Conservation (phyloP, 2,329 filamentous ascomycete genomes). For the Emericellopsis cladophorae region DNA sequence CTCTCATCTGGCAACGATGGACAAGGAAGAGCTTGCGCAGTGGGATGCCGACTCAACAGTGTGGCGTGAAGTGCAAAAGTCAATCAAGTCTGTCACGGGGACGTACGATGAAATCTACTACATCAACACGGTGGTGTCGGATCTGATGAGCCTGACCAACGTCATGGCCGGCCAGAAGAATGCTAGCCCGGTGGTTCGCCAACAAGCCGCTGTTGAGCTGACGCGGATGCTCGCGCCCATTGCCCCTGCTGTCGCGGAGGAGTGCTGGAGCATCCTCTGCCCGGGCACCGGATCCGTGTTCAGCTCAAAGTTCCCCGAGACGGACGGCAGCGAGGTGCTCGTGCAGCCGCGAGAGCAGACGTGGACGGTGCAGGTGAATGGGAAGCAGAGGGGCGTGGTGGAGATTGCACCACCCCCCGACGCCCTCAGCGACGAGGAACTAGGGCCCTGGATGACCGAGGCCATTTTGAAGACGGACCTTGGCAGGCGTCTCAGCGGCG, state of each 20-base stretch:
- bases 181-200: conserved; percentile 28
- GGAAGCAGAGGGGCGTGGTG: conserved; percentile 60
- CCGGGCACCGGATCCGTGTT: conserved; percentile 24
- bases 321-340: conserved; percentile 36
- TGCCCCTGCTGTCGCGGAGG: conserved; percentile 67
- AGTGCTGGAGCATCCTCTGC: conserved; percentile 58
- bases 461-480: conserved; percentile 49
- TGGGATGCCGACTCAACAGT: conserved; percentile 37
- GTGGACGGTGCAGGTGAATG: conserved; percentile 67
- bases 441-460: conserved; percentile 48
- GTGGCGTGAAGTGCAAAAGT: conserved; percentile 55
- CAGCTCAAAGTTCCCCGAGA: conserved; percentile 42
- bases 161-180: conserved; percentile 19
- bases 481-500: conserved; percentile 43
- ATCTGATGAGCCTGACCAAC: conserved; percentile 75
- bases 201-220: conserved; percentile 39
- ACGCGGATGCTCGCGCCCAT: conserved; percentile 68
- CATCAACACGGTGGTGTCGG: conserved; percentile 73
- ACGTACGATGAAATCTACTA: conserved; percentile 62
- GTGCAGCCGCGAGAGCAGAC: conserved; percentile 35
- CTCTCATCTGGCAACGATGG: conserved; percentile 15
- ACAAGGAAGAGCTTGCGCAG: conserved; percentile 16
- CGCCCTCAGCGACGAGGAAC: conserved; percentile 24
- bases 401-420: conserved; percentile 42
- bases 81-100: conserved; percentile 52